Evolutionary conservation across 257 asterid species (phyloP), one percentile per base, ranked within the genome.

Genomic region (Primulina huaijiensis): DNA sequence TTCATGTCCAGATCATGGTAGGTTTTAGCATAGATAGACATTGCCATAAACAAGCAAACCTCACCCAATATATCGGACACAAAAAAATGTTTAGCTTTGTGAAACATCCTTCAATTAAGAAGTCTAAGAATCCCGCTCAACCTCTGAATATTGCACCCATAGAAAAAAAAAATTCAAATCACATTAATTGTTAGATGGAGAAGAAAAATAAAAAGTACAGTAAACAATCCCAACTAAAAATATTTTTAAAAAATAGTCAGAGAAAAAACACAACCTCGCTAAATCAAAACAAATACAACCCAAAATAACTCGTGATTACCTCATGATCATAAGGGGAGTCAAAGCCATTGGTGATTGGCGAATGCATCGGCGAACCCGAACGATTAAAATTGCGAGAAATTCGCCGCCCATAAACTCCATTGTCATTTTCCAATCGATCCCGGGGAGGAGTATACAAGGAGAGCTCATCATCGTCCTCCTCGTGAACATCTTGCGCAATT

Each of bases 401-500:
- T 64, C 88, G 84, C 74, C 92, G 82, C 77, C 86, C 88, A 56
- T 84, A 73, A 61, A 70, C 76, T 3, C 90, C 85, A 80, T 78
- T 72, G 21, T 60, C 78, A 59, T 78, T 81, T 0, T 72, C 83
- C 6, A 68, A 77, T 53, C 84, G 86, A 78, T 80, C 88, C 66
- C 83, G 85, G 17, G 79, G 83, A 7, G 95, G 78, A 78, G 76
- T 81, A 64, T 83, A 73, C 16, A 80, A 71, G 66, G 93, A 75
- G 25, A 83, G 85, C 81, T 79, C 89, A 27, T 82, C 92, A 56
- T 88, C 89, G 62, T 76, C 91, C 14, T 87, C 91, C 0, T 86
- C 90, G 76, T 91, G 96, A 25, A 94, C 95, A 64, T 86, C 99
- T 29, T 85, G 87, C 43, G 96, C 93, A 68, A 94, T 91, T 79